Base-by-base conservation (phyloP, 163 green algal genomes). In the Volvox carteri region DNA sequence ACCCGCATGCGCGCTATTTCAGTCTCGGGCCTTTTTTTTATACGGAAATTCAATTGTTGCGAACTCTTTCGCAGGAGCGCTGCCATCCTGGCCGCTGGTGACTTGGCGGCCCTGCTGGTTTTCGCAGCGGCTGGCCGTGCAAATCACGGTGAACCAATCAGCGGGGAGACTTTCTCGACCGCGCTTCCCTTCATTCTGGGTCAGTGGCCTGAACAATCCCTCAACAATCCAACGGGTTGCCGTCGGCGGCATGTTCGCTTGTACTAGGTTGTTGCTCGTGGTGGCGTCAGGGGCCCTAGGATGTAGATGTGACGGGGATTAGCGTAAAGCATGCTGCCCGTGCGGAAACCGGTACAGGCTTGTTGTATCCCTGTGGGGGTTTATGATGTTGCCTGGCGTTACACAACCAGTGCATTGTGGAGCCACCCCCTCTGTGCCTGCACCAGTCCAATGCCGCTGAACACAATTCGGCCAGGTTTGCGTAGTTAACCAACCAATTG, bases 101-200 rank as follows among this genome's bases (percentile, higher is more conserved):
- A 99, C 68, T 48, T 91, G 4, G 92, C 90, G 11, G 95, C 86
- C 1, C 90, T 99, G 60, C 78, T 99, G 48, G 48, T 96, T 16
- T 99, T 99, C 93, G 93, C 96, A 52, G 92, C 92, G 9, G 94
- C 97, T 52, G 97, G 97, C 3, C 91, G 95, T 7, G 41, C 87
- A 42, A 97, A 93, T 77, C 97, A 98, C 87, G 94, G 96, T 84
- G 65, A 78, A 3, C 37, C 96, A 0, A 72, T 90, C 11, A 44
- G 86, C 21, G 65, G 46, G 7, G 93, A 93, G 4, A 91, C 93
- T 1, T n/a, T 98, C 0, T 56, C 25, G 4, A 98, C 96, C 21
- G 96, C 96, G 0, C 86, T 93, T 50, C 97, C 97, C 16, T 99
- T 99, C 90, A 86, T 98, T 37, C 70, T 95, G 14, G 96, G 96